Evolutionary conservation across 2,329 filamentous ascomycete species (phyloP), one percentile per base, ranked within the genome.

Genomic region (Talaromyces albobiverticillius): DNA sequence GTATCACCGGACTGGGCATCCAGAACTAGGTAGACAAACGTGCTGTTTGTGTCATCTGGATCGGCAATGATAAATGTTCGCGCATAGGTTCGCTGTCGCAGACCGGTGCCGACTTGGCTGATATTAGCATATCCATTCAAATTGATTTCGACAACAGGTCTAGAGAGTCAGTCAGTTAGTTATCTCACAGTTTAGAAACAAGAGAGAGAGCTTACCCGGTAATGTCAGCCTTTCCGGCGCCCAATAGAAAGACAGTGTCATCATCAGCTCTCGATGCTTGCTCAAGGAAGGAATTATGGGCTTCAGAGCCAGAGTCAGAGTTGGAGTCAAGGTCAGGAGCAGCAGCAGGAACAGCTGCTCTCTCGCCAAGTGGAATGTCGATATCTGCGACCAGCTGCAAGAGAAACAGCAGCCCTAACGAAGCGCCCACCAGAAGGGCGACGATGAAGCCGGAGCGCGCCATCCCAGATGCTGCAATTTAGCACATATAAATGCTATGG

Each of bases 111-210:
- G 26, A 87, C 75, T 74, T 97, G 93, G 40, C 82, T 82, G n/a
- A 86, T 77, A 69, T 92, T 88, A 29, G 93, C 93, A 76, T 96
- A 96, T 57, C 92, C 92, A 80, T 93, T 94, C 67, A 96, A 82
- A 64, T 90, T 91, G 66, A 96, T 82, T 70, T 96, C 90, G 20
- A 95, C 91, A 11, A 95, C 90, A 0, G 91, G 90, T 2, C 89
- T 84, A 22, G 14, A 34, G n/a, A 25, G 16, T 11, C 38, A 18
- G 34, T 32, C 9, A 2, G 23, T 16, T 46, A 8, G 46, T 32
- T 47, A 11, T 3, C 18, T 18, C 7, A 42, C 14, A 20, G 46
- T 32, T 18, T 25, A 14, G 5, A 40, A 3, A 9, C 8, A 13
- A 16, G 8, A 25, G 9, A 3, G 10, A n/a, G 8, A 31, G 57